phyloP scores from a whole-genome alignment of 2,329 filamentous ascomycete species.

The Ascochyta rabiei region DNA sequence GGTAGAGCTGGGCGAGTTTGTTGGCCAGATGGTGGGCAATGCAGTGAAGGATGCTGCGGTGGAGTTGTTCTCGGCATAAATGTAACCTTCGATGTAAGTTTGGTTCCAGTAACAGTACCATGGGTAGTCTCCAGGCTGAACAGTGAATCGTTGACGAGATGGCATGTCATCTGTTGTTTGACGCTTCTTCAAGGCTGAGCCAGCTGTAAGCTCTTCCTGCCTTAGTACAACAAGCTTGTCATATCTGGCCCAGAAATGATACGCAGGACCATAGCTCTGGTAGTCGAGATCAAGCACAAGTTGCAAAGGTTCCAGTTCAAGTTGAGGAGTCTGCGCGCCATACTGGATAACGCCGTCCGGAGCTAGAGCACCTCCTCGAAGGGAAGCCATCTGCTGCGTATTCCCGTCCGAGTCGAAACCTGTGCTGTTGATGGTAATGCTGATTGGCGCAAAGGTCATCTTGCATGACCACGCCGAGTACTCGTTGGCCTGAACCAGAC shows the following conservation, averaged over 20 bases:
- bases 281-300: conserved; percentile 65
- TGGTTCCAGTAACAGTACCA: conserved; percentile 76
- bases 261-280: conserved; percentile 63
- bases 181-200: conserved; percentile 27
- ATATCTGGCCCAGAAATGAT: conserved; percentile 67
- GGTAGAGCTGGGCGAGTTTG: conserved; percentile 25
- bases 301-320: conserved; percentile 56
- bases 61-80: conserved; percentile 65
- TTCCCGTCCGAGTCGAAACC: conserved; percentile 9
- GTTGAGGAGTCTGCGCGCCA: conserved; percentile 65
- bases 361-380: conserved; percentile 35
- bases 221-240: conserved; percentile 67
- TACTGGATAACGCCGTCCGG: conserved; percentile 59
- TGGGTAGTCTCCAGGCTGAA: conserved; percentile 63
- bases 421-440: conserved; percentile 37
- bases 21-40: conserved; percentile 31
- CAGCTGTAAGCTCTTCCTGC: conserved; percentile 45
- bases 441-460: conserved; percentile 43
- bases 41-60: conserved; percentile 43
- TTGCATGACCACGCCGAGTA: conserved; percentile 60
- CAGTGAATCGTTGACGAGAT: conserved; percentile 50
- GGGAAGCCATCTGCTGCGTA: conserved; percentile 26
- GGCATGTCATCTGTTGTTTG: conserved; percentile 21
- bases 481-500: conserved; percentile 54
- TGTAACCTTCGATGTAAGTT: conserved; percentile 70